Evolutionary conservation across 2,329 filamentous ascomycete species (phyloP).

Genomic region (Diatrype stigma): DNA sequence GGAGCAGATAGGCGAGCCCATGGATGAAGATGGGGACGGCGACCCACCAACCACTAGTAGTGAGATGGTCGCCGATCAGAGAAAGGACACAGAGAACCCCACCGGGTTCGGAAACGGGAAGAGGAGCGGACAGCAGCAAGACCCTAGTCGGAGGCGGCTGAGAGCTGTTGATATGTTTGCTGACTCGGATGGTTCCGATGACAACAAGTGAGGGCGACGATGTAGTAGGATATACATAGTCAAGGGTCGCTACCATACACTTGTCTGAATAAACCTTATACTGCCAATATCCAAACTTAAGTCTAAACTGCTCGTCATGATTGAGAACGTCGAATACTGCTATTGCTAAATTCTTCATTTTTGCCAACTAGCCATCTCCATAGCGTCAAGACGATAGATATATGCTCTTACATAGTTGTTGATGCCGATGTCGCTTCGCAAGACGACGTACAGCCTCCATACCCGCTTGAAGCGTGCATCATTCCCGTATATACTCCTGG

Average conservation of each 20-base stretch:
- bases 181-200: constrained; percentile 59
- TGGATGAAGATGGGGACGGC: constrained; percentile 30
- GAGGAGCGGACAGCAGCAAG: constrained; percentile 24
- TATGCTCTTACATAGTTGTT: too few relatives aligned
- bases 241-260: too few relatives aligned
- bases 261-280: too few relatives aligned
- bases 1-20: constrained; percentile 27
- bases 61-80: constrained; percentile 10
- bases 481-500: too few relatives aligned
- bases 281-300: background rate
- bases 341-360: too few relatives aligned
- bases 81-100: constrained; percentile 19
- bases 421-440: too few relatives aligned
- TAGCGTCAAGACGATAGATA: too few relatives aligned
- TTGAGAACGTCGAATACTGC: too few relatives aligned
- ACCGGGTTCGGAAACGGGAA: constrained; percentile 21
- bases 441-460: too few relatives aligned
- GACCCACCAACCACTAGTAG: constrained; percentile 1
- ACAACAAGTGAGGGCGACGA: constrained; percentile 16
- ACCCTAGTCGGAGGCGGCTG: constrained; percentile 58
- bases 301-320: too few relatives aligned
- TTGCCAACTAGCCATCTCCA: too few relatives aligned
- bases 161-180: constrained; percentile 86
- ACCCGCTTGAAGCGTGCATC: too few relatives aligned
- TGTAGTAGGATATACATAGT: background rate